These are phyloP conservation scores for Fusarium fujikuroi DNA, from an alignment of 2,329 filamentous ascomycete species.

Conservation along the genomic window DNA sequence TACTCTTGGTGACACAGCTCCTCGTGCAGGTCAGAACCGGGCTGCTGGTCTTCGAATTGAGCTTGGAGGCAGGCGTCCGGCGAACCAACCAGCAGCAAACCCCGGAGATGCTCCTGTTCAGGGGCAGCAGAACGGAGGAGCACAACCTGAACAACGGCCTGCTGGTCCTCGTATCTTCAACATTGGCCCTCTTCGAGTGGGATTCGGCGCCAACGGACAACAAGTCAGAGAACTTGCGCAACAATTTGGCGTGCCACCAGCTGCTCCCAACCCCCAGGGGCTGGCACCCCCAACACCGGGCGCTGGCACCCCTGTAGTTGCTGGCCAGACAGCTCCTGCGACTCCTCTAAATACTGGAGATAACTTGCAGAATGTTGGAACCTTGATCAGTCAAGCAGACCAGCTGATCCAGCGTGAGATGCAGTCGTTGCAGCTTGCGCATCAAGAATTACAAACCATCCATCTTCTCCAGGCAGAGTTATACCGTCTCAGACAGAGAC, in stretches of 20 bases:
- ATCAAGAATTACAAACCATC: slow-evolving; percentile 76
- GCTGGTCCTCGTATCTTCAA: slow-evolving; percentile 72
- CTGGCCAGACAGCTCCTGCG: slow-evolving; percentile 27
- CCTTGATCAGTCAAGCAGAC: slow-evolving; percentile 73
- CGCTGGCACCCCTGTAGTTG: background rate
- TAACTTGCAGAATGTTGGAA: slow-evolving; percentile 60
- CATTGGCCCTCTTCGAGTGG: slow-evolving; percentile 78
- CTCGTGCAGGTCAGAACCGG: slow-evolving; percentile 43
- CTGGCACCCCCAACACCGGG: slow-evolving; percentile 30
- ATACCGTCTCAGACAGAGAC: slow-evolving; percentile 68
- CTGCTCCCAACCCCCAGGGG: slow-evolving; percentile 41
- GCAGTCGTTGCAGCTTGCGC: slow-evolving; percentile 67
- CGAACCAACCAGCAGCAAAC: slow-evolving; percentile 40
- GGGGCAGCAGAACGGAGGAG: slow-evolving; percentile 40
- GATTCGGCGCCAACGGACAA: slow-evolving; percentile 76
- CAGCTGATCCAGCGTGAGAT: slow-evolving; percentile 76
- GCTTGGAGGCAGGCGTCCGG: slow-evolving; percentile 41
- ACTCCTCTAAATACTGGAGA: slow-evolving; percentile 43
- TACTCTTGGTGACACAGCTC: slow-evolving; percentile 44
- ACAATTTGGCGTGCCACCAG: slow-evolving; percentile 63
- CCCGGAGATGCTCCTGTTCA: slow-evolving; percentile 31
- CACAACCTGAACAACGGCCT: slow-evolving; percentile 34
- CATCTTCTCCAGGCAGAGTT: slow-evolving; percentile 75
- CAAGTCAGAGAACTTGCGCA: slow-evolving; percentile 76
- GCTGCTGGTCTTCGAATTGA: slow-evolving; percentile 48